phyloP scores from a whole-genome alignment of 495 filamentous ascomycete species.

The Opeltia flavorubescens region DNA sequence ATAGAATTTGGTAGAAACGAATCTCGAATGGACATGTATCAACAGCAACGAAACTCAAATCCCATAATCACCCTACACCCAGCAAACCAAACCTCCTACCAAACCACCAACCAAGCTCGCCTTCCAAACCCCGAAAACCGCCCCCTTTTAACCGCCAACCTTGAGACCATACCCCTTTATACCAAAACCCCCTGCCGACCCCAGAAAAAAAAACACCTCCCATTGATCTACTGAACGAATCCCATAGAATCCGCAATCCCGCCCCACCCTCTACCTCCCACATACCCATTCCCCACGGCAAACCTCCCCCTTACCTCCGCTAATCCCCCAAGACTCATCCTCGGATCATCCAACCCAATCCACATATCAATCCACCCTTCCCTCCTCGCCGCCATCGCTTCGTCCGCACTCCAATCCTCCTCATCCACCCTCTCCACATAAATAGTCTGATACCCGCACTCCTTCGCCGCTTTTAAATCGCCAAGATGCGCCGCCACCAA shows the following conservation, averaged over 20 bases:
- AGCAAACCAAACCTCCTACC: too few species aligned
- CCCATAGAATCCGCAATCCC: too few species aligned
- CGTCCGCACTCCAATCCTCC: conserved; percentile 41
- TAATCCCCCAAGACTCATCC: background rate
- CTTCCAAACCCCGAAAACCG: too few species aligned
- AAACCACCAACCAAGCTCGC: too few species aligned
- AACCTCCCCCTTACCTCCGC: background rate
- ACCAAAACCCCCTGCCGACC: background rate
- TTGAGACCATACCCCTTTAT: too few species aligned
- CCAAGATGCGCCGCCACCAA: conserved; percentile 67
- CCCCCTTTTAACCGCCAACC: too few species aligned
- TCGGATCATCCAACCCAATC: conserved; percentile 14
- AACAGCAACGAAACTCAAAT: too few species aligned
- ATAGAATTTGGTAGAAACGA: too few species aligned
- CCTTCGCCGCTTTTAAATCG: conserved; percentile 54
- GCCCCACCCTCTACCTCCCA: background rate
- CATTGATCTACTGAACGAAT: too few species aligned
- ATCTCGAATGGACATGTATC: too few species aligned
- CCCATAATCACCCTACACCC: too few species aligned
- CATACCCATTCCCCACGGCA: background rate
- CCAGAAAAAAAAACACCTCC: too few species aligned
- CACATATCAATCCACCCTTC: conserved; percentile 53
- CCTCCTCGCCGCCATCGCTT: conserved; percentile 34
- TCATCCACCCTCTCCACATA: conserved; percentile 60
- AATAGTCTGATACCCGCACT: conserved; percentile 49